phyloP scores from a whole-genome alignment of 495 filamentous ascomycete genomes.

The Penicillium atrosanguineum region DNA sequence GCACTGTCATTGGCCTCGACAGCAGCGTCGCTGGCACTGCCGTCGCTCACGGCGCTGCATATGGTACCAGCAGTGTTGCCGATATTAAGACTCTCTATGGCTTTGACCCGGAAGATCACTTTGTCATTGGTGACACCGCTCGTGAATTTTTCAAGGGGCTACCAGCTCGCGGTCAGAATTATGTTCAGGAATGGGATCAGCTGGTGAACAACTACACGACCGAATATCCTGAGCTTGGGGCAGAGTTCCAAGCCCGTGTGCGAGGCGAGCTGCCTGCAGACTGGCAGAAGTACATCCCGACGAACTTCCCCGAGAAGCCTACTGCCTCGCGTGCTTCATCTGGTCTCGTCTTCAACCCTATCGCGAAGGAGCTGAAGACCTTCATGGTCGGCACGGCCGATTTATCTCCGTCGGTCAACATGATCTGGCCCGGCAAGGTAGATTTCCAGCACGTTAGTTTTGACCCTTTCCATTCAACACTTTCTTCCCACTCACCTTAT shows the following conservation, averaged over 20 bases:
- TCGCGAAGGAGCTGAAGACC: slow-evolving; percentile 42
- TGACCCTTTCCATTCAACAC: neutral
- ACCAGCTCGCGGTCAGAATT: slow-evolving; percentile 34
- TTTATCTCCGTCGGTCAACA: slow-evolving; percentile 56
- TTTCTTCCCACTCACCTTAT: neutral
- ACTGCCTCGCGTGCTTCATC: slow-evolving; percentile 50
- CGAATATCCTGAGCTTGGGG: slow-evolving; percentile 44
- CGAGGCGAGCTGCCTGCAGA: slow-evolving; percentile 44
- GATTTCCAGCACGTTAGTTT: slow-evolving; percentile 52
- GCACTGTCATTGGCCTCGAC: slow-evolving; percentile 57
- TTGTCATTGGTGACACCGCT: slow-evolving; percentile 45
- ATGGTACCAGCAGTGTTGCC: slow-evolving; percentile 44
- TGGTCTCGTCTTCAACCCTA: slow-evolving; percentile 49
- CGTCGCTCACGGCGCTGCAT: slow-evolving; percentile 51
- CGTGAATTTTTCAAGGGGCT: slow-evolving; percentile 49
- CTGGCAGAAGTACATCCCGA: slow-evolving; percentile 45
- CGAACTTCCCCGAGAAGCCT: slow-evolving; percentile 42
- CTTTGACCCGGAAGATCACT: slow-evolving; percentile 43
- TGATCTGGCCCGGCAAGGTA: slow-evolving; percentile 52
- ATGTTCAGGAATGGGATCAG: slow-evolving; percentile 45
- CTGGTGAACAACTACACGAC: slow-evolving; percentile 39
- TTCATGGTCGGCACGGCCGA: slow-evolving; percentile 62
- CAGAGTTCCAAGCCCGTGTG: slow-evolving; percentile 46
- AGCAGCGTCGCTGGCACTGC: slow-evolving; percentile 48
- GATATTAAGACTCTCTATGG: slow-evolving; percentile 48